phyloP scores from a whole-genome alignment of 2,329 filamentous ascomycete genomes.

The Plectosphaerella plurivora region DNA sequence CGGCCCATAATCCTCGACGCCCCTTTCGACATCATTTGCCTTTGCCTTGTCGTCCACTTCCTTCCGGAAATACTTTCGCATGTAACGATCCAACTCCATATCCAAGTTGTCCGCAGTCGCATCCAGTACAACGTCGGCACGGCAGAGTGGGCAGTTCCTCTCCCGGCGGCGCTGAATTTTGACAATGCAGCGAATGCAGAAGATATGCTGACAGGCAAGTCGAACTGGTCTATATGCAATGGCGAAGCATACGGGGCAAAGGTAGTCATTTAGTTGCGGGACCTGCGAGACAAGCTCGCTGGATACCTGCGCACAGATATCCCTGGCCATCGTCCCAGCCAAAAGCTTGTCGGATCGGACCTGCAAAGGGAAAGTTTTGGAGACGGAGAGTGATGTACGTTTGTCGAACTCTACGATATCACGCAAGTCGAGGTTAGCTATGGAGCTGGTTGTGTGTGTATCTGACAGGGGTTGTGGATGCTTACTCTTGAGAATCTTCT shows the following conservation, averaged over 20 bases:
- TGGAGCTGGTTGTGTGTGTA: conserved; percentile 3
- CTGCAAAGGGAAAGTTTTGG: conserved; percentile 54
- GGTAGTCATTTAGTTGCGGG: conserved; percentile 79
- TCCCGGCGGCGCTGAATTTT: conserved; percentile 70
- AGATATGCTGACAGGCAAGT: conserved; percentile 69
- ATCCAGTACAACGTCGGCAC: conserved; percentile 64
- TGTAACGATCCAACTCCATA: conserved; percentile 59
- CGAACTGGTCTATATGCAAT: conserved; percentile 81
- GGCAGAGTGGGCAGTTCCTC: conserved; percentile 70
- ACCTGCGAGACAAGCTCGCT: conserved; percentile 68
- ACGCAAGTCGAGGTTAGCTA: background rate
- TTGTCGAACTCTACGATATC: conserved; percentile 73
- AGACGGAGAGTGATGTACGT: conserved; percentile 68
- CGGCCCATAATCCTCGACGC: conserved; percentile 67
- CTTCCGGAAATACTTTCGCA: conserved; percentile 71
- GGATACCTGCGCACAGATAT: conserved; percentile 71
- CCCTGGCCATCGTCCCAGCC: conserved; percentile 65
- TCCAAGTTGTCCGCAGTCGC: conserved; percentile 72
- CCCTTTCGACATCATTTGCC: conserved; percentile 72
- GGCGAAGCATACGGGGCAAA: conserved; percentile 74
- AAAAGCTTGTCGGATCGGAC: conserved; percentile 58
- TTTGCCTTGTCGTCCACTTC: conserved; percentile 64
- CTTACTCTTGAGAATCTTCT: conserved; percentile 81
- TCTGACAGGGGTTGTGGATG: conserved; percentile 3
- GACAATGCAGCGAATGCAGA: conserved; percentile 80